A percentile compares a stretch with the other conserved stretches of the same genome.
These are phyloP conservation scores for Adansonia madagascariensis DNA, from an alignment of 441 rosid genomes.

Conservation along the genomic window DNA sequence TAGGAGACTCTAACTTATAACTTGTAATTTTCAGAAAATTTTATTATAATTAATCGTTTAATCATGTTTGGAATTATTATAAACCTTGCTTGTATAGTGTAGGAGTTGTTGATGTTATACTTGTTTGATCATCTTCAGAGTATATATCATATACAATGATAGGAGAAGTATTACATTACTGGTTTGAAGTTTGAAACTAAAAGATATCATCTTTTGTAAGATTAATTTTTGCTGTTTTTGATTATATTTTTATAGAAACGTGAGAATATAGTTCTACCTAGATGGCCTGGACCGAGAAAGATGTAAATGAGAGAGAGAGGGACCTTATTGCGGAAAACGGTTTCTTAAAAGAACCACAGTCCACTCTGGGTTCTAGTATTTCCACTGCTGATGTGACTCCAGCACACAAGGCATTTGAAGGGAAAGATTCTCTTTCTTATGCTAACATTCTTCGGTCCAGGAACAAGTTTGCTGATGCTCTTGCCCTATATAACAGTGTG, in stretches of 20 bases:
- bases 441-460: constrained; percentile 89
- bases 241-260: constrained; percentile 32
- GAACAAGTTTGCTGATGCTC: constrained; percentile 90
- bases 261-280: constrained; percentile 16
- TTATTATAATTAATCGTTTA: not conserved
- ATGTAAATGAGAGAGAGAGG: constrained; percentile 53
- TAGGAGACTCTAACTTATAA: not conserved
- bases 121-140: too few relatives aligned
- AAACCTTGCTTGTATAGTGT: too few relatives aligned
- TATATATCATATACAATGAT: too few relatives aligned
- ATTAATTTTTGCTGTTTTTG: not conserved
- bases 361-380: constrained; percentile 51
- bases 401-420: constrained; percentile 45
- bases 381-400: constrained; percentile 42
- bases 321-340: constrained; percentile 59
- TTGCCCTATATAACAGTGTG: constrained; percentile 67
- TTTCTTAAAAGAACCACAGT: constrained; percentile 55
- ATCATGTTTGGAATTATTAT: not conserved
- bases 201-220: not conserved
- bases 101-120: too few relatives aligned
- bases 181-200: not conserved
- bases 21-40: not conserved
- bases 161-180: not conserved
- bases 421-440: constrained; percentile 72
- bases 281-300: constrained; percentile 70